Conservation (phyloP, 169 alveolate species). For the Miamiensis avidus region DNA sequence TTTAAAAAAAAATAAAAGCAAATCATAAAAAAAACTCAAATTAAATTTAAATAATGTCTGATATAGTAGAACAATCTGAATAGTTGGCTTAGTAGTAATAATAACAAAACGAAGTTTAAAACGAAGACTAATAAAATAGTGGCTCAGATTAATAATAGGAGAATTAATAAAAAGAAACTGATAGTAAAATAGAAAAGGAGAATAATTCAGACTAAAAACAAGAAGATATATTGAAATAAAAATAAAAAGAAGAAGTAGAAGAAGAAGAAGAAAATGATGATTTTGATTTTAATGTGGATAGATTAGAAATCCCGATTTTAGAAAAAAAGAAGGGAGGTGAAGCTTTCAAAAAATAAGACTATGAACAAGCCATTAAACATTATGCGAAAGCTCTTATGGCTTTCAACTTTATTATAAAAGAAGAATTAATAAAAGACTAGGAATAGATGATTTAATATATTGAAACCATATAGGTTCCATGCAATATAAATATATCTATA, state of each 20-base stretch:
- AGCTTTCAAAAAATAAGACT: too few species aligned
- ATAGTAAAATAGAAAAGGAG: background rate
- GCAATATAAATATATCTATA: background rate
- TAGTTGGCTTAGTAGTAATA: too few species aligned
- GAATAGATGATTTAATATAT: background rate
- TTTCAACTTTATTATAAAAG: background rate
- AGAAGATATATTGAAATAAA: background rate
- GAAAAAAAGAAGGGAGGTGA: background rate
- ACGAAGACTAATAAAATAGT: background rate
- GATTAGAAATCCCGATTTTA: background rate
- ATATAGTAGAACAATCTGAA: too few species aligned
- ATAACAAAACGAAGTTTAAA: background rate
- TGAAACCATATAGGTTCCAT: background rate
- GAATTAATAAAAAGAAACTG: background rate
- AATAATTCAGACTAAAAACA: background rate
- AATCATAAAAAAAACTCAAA: too few species aligned
- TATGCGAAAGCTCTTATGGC: background rate
- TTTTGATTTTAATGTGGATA: background rate
- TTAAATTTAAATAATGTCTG: too few species aligned
- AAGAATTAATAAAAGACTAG: background rate
- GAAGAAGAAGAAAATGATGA: background rate
- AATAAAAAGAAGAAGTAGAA: background rate
- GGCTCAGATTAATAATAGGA: background rate
- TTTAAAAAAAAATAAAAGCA: too few species aligned
- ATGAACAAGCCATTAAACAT: background rate